These are phyloP conservation scores for Malassezia slooffiae DNA, from an alignment of 1,284 basidiomycete species.

Conservation along the genomic window DNA sequence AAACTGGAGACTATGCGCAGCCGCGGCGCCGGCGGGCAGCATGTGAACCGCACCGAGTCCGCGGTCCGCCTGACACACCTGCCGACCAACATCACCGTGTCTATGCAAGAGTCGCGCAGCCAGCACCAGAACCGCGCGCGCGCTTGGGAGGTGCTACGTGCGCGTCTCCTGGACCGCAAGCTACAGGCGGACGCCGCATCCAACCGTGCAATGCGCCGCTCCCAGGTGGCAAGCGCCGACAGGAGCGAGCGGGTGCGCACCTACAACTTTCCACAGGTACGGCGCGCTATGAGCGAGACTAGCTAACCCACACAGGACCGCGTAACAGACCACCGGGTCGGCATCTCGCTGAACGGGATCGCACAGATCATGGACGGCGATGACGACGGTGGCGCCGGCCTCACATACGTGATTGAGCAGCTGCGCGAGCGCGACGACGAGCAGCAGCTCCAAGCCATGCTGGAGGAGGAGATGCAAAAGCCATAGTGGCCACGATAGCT, in stretches of 20 bases:
- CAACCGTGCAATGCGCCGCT: slow-evolving; percentile 27
- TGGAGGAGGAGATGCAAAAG: slow-evolving; percentile 14
- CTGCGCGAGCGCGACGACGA: slow-evolving; percentile 19
- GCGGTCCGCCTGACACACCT: slow-evolving; percentile 90
- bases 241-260: slow-evolving; percentile 41
- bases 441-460: slow-evolving; percentile 21
- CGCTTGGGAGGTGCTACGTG: slow-evolving; percentile 40
- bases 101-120: slow-evolving; percentile 94
- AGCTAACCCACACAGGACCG: slow-evolving; percentile 22
- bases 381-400: slow-evolving; percentile 25
- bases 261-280: slow-evolving; percentile 43
- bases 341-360: slow-evolving; percentile 34
- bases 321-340: slow-evolving; percentile 42
- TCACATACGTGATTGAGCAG: slow-evolving; percentile 27
- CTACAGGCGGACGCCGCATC: slow-evolving; percentile 31
- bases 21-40: slow-evolving; percentile 92
- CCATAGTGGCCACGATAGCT: too few relatives aligned
- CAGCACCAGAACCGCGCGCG: slow-evolving; percentile 61
- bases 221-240: slow-evolving; percentile 41
- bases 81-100: slow-evolving; percentile 85
- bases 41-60: slow-evolving; percentile 97
- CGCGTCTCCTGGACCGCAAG: slow-evolving; percentile 32
- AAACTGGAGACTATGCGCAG: slow-evolving; percentile 86
- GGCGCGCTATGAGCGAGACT: not conserved
- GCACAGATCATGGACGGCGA: slow-evolving; percentile 40